Evolutionary conservation across 140 eudicot genomes (phyloP).

Genomic region (Oenanthe javanica): DNA sequence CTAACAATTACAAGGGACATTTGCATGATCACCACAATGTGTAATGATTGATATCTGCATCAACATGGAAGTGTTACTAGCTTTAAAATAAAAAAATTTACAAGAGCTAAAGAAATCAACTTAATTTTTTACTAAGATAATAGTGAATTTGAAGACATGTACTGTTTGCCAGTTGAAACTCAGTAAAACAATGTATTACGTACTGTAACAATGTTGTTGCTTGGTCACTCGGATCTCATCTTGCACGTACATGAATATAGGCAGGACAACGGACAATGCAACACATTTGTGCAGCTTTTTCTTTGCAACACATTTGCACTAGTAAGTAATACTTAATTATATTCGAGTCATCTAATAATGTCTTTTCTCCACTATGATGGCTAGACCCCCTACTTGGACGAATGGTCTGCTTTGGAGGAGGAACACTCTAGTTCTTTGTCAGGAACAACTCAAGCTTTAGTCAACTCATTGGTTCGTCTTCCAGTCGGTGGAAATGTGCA

Average conservation of each 20-base stretch:
- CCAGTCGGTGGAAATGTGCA: constrained; percentile 60
- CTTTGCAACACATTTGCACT: background rate
- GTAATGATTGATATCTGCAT: background rate
- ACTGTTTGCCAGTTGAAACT: background rate
- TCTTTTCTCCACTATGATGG: constrained; percentile 3
- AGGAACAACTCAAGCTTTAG: constrained; percentile 44
- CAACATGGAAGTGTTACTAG: background rate
- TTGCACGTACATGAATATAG: background rate
- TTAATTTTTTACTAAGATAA: background rate
- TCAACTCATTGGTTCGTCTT: constrained; percentile 54
- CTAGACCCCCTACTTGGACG: constrained; percentile 69
- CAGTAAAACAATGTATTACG: background rate
- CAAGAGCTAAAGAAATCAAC: background rate
- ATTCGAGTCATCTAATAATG: background rate
- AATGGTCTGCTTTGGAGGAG: constrained; percentile 66
- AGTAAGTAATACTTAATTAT: background rate
- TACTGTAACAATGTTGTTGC: background rate
- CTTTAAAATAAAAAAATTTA: background rate
- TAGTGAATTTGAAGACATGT: background rate
- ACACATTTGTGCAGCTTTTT: background rate
- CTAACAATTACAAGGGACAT: background rate
- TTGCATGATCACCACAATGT: background rate
- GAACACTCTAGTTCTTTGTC: constrained; percentile 54
- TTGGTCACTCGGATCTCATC: background rate
- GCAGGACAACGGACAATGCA: background rate